phyloP scores from a whole-genome alignment of 164 flowering plant species.

The Vitis labrusca region DNA sequence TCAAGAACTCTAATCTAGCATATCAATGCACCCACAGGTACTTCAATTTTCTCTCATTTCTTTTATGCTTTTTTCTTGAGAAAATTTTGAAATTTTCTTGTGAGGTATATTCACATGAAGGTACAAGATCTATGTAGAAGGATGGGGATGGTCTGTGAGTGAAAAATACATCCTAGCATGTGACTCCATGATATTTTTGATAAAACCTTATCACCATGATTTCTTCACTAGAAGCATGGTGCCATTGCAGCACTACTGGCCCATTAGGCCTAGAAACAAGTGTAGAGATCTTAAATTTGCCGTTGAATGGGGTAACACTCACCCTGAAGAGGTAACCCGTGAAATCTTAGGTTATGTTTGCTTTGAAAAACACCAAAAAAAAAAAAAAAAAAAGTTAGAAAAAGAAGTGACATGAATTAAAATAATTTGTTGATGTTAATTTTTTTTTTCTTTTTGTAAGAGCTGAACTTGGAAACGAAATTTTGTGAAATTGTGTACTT shows the following conservation, averaged over 20 bases:
- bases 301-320: constrained; percentile 52
- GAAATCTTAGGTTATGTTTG: no score
- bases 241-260: constrained; percentile 49
- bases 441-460: no score
- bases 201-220: constrained; percentile 29
- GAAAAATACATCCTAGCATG: constrained; percentile 43
- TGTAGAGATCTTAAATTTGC: constrained; percentile 44
- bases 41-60: background rate
- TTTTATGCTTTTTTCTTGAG: background rate
- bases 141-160: constrained; percentile 54
- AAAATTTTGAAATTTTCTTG: no score
- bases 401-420: no score
- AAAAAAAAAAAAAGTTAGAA: no score
- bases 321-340: constrained; percentile 23
- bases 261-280: constrained; percentile 26
- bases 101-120: constrained; percentile 9
- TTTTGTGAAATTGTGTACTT: background rate
- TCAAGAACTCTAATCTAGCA: constrained; percentile 30
- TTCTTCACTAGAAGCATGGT: constrained; percentile 39
- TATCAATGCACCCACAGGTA: constrained; percentile 31
- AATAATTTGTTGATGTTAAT: no score
- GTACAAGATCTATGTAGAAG: constrained; percentile 50
- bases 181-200: background rate
- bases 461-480: background rate
- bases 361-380: no score